A percentile compares a stretch with the other conserved stretches of the same genome.
These are phyloP conservation scores for Auxenochlorella pyrenoidosa DNA, from an alignment of 139 green algal species.

Conservation along the genomic window DNA sequence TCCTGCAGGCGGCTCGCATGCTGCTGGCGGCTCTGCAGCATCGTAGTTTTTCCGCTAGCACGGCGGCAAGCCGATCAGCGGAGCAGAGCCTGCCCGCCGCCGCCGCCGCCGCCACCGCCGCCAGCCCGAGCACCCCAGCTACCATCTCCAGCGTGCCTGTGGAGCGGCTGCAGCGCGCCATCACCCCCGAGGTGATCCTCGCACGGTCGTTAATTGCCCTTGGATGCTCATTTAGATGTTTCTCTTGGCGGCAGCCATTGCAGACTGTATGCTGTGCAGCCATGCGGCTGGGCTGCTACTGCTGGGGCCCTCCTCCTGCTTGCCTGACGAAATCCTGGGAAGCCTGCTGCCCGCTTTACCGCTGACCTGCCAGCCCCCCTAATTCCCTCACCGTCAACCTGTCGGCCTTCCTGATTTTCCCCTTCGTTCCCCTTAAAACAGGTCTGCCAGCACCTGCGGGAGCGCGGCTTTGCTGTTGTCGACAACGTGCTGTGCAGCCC, in stretches of 20 bases:
- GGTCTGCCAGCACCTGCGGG: conserved; percentile 24
- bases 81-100: neutral
- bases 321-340: too few relatives aligned
- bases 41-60: neutral
- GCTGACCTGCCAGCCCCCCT: too few relatives aligned
- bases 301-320: too few relatives aligned
- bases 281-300: too few relatives aligned
- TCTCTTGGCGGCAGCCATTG: too few relatives aligned
- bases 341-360: too few relatives aligned
- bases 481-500: conserved; percentile 51
- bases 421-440: neutral
- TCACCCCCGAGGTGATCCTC: neutral
- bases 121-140: neutral
- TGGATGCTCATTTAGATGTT: too few relatives aligned
- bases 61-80: neutral
- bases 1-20: too few relatives aligned
- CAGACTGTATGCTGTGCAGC: too few relatives aligned
- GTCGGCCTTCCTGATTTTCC: neutral
- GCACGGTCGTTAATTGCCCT: too few relatives aligned
- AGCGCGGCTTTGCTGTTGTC: conserved; percentile 62
- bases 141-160: neutral
- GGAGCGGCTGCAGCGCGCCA: conserved; percentile 17
- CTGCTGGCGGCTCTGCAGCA: too few relatives aligned
- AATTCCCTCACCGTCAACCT: too few relatives aligned
- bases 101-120: neutral